Base-by-base conservation (phyloP, 2,329 filamentous ascomycete genomes). In the Hypoxylon rubiginosum region DNA sequence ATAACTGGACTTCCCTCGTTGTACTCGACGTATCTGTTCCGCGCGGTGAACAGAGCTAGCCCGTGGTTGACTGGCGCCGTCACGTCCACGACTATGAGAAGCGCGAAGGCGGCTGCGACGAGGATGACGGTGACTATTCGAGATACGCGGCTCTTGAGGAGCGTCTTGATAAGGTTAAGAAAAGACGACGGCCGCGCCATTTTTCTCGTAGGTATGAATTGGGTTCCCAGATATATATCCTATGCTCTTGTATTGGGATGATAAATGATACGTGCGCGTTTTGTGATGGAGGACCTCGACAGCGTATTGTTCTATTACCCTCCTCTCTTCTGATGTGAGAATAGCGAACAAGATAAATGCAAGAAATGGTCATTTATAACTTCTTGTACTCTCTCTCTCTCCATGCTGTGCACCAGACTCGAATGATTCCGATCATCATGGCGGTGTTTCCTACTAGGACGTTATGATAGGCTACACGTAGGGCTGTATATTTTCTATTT, bases 1-100 rank as follows among this genome's bases (percentile, higher is more conserved):
- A 48, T 13, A 7, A 49, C 50, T 1, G 58, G 58, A 28, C 51
- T n/a, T 5, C 58, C 57, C n/a, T 54, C 49, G 34, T 60, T 49
- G 15, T 19, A 13, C 11, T 3, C 7, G 28, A 48, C 10, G 10
- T 49, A 13, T 8, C 48, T 13, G 26, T 54, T 60, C 13, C 30
- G 2, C 30, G 30, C 58, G 2, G 58, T 53, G 15, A 60, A 60
- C 19, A 60, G 15, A 1, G 49, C 49, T 6, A 54, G 41, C 15
- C 46, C 21, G 41, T 60, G 50, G 26, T 26, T 34, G 13, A 51
- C 45, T 0, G 51, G 51, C 4, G 58, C 51, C 3, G 58, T 56
- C 4, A 15, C 32, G n/a, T 52, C 36, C 26, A 43, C 32, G 24
- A 36, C 36, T 26, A 56, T 8, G 32, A 62, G 26, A 1, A 56